These are phyloP conservation scores for Aspergillus ibericus DNA, from an alignment of 2,329 filamentous ascomycete species.

Conservation along the genomic window DNA sequence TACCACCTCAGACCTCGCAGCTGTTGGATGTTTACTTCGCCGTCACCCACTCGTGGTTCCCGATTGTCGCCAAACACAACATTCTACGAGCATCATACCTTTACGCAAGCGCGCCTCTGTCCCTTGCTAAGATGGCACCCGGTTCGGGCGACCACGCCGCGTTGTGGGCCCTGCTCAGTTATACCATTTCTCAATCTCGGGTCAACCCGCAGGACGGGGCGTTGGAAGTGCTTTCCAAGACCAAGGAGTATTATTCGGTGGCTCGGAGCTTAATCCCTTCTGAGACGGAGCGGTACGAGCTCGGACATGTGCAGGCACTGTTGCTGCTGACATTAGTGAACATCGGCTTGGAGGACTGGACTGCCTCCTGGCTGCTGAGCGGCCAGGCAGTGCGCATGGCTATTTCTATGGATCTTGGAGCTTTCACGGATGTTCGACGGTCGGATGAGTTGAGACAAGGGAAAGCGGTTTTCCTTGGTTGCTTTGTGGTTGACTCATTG, in stretches of 20 bases:
- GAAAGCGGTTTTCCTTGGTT: slow-evolving; percentile 52
- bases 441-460: slow-evolving; percentile 36
- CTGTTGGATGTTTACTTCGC: slow-evolving; percentile 60
- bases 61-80: slow-evolving; percentile 59
- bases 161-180: slow-evolving; percentile 47
- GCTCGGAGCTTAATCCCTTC: slow-evolving; percentile 40
- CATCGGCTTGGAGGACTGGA: slow-evolving; percentile 47
- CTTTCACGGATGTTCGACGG: slow-evolving; percentile 26
- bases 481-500: slow-evolving; percentile 55
- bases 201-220: slow-evolving; percentile 17
- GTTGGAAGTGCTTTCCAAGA: slow-evolving; percentile 22
- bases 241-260: slow-evolving; percentile 37
- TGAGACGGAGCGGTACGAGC: slow-evolving; percentile 41
- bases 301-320: slow-evolving; percentile 47
- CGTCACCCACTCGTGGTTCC: slow-evolving; percentile 60
- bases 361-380: slow-evolving; percentile 55
- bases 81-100: slow-evolving; percentile 58
- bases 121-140: slow-evolving; percentile 27
- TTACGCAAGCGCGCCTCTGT: slow-evolving; percentile 48
- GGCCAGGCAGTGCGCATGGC: slow-evolving; percentile 54
- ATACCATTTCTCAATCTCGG: slow-evolving; percentile 38
- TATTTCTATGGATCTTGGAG: slow-evolving; percentile 38
- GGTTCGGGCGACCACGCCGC: slow-evolving; percentile 45
- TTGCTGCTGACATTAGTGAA: slow-evolving; percentile 52
- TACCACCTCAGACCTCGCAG: slow-evolving; percentile 54